Evolutionary conservation across 2,329 filamentous ascomycete species (phyloP).

Genomic region (Talaromyces sp.): DNA sequence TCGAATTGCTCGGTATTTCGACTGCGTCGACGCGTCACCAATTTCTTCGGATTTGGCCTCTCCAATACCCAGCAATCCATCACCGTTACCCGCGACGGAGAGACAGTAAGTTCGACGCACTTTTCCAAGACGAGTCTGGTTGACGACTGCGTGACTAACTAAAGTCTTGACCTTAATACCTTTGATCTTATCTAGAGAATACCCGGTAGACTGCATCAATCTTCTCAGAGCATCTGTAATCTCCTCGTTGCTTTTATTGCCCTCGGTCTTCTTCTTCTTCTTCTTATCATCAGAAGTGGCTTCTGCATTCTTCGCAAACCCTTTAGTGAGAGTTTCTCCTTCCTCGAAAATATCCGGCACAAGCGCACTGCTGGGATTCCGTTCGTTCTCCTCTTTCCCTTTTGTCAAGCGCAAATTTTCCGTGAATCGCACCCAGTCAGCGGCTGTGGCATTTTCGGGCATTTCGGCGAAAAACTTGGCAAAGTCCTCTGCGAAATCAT

Average conservation of each 20-base stretch:
- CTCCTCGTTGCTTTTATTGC: slow-evolving; percentile 21
- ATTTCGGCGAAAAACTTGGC: slow-evolving; percentile 44
- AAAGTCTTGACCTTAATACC: slow-evolving; percentile 64
- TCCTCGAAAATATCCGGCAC: slow-evolving; percentile 49
- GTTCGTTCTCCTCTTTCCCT: slow-evolving; percentile 47
- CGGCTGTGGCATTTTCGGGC: slow-evolving; percentile 46
- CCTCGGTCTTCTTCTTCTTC: slow-evolving; percentile 24
- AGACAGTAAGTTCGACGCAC: slow-evolving; percentile 70
- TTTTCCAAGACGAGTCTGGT: slow-evolving; percentile 96
- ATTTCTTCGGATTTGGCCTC: slow-evolving; percentile 80
- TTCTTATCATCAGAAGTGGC: slow-evolving; percentile 21
- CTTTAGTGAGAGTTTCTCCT: slow-evolving; percentile 32
- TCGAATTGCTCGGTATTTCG: slow-evolving; percentile 73
- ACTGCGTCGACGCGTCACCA: slow-evolving; percentile 63
- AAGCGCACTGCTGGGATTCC: slow-evolving; percentile 46
- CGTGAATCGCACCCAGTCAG: slow-evolving; percentile 40
- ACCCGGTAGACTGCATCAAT: slow-evolving; percentile 55
- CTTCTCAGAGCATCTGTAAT: slow-evolving; percentile 42
- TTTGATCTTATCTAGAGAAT: slow-evolving; percentile 44
- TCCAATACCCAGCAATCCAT: slow-evolving; percentile 81
- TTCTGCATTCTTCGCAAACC: slow-evolving; percentile 23
- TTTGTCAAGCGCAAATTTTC: slow-evolving; percentile 48
- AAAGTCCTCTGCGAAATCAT: slow-evolving; percentile 59
- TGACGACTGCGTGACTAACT: slow-evolving; percentile 68
- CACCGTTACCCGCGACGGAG: slow-evolving; percentile 77